phyloP scores from a whole-genome alignment of 306 rosid species.

The Clitoria ternatea region DNA sequence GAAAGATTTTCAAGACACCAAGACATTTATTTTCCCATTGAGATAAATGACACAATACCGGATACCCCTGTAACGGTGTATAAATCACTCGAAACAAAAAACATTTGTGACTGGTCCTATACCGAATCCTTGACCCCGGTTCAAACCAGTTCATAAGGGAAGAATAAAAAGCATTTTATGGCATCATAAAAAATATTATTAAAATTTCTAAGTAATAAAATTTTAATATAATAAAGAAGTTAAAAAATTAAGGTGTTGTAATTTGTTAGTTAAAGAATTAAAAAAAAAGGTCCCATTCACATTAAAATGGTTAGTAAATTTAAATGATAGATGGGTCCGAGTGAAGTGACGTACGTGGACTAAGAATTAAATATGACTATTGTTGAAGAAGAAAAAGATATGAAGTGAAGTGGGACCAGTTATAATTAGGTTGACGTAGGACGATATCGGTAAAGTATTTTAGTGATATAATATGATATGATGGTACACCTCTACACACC shows the following conservation, averaged over 20 bases:
- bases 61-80: no score
- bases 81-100: no score
- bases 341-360: background rate
- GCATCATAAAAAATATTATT: background rate
- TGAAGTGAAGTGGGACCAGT: background rate
- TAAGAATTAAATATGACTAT: background rate
- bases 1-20: no score
- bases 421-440: slow-evolving; percentile 13
- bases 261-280: background rate
- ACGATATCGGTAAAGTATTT: background rate
- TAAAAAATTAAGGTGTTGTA: background rate
- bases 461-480: background rate
- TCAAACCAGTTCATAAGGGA: no score
- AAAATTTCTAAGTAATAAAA: background rate
- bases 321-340: background rate
- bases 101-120: no score
- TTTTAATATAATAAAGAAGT: background rate
- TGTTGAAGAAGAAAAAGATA: background rate
- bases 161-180: no score
- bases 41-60: no score
- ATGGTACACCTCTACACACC: background rate
- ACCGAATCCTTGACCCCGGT: no score
- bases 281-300: background rate
- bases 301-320: background rate
- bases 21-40: no score